Evolutionary conservation across 495 filamentous ascomycete species (phyloP), one percentile per base, ranked within the genome.

Genomic region (Tuber borchii): DNA sequence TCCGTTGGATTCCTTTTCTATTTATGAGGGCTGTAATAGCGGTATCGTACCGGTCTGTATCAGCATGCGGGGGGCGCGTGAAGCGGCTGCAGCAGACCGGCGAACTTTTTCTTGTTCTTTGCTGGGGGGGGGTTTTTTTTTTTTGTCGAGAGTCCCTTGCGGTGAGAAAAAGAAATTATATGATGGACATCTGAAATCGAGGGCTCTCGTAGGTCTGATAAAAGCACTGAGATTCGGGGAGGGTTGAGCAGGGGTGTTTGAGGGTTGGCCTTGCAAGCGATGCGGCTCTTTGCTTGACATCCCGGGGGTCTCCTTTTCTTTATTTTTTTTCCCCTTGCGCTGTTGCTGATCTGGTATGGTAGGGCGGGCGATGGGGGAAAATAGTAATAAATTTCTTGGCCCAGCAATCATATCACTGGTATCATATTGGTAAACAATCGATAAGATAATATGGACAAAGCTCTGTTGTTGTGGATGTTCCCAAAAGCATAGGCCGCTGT

Each of bases 161-260:
- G n/a, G 51, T n/a, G 56, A 34, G 56, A 34, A 65, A 65, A 65
- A 65, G 56, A 65, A 65, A 65, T 34, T 65, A 34, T 65, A 34
- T 34, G 31, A 65, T 34, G 56, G 56, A 65, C 56, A 65, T 65
- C 56, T 34, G 56, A 65, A 65, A 65, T 65, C 26, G 5, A 31
- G 56, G 26, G 56, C 16, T 8, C 17, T 65, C 14, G 26, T 34
- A 34, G 56, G 56, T 31, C 31, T 34, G 56, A 7, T 65, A 26
- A 34, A 65, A 65, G 56, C 56, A 34, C 26, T 2, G 56, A 16
- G 12, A 26, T 8, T 65, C 10, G 56, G 26, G 26, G 51, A 61
- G 26, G 26, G 56, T 65, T 16, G 56, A 65, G 56, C 56, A 34
- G 56, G 56, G 26, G n/a, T 65, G 56, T 31, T 65, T 65, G 26